Conservation (phyloP, 192 early-diverging fungal genomes). For the Backusella psychrophila region DNA sequence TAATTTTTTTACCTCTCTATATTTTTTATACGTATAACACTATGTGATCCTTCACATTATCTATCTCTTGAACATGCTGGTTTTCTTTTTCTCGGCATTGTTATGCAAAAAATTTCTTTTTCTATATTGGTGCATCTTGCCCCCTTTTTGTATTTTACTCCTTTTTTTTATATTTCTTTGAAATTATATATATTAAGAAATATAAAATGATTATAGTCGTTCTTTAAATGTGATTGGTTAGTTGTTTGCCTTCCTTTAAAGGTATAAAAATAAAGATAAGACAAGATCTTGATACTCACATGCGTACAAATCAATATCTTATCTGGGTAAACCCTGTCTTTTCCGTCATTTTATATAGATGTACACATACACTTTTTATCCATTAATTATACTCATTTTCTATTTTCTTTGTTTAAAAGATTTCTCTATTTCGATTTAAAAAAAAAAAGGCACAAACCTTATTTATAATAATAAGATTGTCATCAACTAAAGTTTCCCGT, state of each 20-base stretch:
- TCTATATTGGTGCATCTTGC: background rate
- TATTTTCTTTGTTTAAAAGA: background rate
- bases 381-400: background rate
- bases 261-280: background rate
- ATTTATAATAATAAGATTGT: background rate
- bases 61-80: background rate
- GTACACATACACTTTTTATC: background rate
- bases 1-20: background rate
- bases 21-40: background rate
- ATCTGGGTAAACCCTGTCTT: background rate
- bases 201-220: background rate
- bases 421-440: background rate
- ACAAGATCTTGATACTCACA: background rate
- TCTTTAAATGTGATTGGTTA: background rate
- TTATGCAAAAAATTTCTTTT: background rate
- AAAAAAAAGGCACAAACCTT: background rate
- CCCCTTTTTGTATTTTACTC: background rate
- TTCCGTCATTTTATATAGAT: conserved; percentile 2
- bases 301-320: background rate
- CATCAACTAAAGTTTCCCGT: too few relatives aligned
- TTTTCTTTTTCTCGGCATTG: background rate
- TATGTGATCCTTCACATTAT: background rate
- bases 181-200: background rate
- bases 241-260: conserved; percentile 1
- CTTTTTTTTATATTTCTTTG: background rate